Base-by-base conservation (phyloP, 2,329 filamentous ascomycete species). In the Phaeosphaeria sp. region DNA sequence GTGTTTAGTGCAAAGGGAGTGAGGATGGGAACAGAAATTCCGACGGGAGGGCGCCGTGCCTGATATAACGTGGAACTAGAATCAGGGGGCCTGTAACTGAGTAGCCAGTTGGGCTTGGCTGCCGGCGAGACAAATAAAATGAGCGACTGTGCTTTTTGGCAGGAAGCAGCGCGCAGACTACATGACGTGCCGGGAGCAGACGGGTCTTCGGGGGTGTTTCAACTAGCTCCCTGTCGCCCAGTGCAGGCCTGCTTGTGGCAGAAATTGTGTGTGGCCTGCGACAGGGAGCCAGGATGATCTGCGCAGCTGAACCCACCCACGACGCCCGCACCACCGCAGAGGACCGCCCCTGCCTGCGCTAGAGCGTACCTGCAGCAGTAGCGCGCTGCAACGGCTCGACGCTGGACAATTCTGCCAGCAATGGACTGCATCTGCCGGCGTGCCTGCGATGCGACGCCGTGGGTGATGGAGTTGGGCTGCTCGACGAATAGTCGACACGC, bases 181-280 rank as follows among this genome's bases (percentile, higher is more conserved):
- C 74, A 77, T 77, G 74, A 76, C 74, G 74, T 76, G 72, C 73
- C 74, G 74, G 67, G 69, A 68, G 62, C 64, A 69, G 73, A 75
- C 72, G 72, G 72, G 67, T 60, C 73, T 68, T 72, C 71, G 69
- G 70, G 70, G 69, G 66, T 75, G 73, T 76, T 75, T 75, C 72
- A 75, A 71, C 67, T 67, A 59, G 56, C 61, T 66, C 69, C 72
- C 66, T 71, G 67, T 67, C 62, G 67, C 55, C 61, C 63, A 62
- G 58, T 59, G 59, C 59, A 60, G 64, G 61, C 61, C 61, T 64
- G 54, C 56, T 62, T 62, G 47, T 67, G 63, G 60, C 61, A 67
- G 65, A 65, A 66, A 63, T 66, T 63, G 60, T 55, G 63, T 58
- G 63, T 60, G 59, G 61, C 63, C 49, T 50, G 24, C 51, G 57